These are phyloP conservation scores for Fragilariopsis cylindrus DNA, from an alignment of 108 stramenopile genomes.

Conservation along the genomic window DNA sequence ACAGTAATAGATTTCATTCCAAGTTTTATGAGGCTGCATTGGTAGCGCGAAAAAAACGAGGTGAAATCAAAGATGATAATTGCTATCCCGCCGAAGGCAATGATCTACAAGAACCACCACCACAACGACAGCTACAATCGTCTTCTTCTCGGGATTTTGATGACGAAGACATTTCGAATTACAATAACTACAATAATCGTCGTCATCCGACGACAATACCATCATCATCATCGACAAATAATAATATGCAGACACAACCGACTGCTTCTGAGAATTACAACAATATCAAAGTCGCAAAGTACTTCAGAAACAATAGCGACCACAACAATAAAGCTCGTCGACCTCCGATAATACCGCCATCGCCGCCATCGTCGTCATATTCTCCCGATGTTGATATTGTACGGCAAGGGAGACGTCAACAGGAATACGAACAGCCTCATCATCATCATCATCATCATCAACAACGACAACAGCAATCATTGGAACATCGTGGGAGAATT, in stretches of 20 bases:
- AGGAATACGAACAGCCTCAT: neutral
- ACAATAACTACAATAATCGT: neutral
- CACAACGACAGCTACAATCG: neutral
- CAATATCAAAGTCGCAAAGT: neutral
- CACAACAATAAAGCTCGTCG: neutral
- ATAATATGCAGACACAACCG: neutral
- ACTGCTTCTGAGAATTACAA: neutral
- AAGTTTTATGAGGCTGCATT: conserved; percentile 45
- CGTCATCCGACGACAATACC: neutral
- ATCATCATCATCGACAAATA: neutral
- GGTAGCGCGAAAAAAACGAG: conserved; percentile 20
- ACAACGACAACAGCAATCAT: neutral
- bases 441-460: neutral
- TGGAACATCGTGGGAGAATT: neutral
- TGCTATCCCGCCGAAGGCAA: neutral
- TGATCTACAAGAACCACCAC: neutral
- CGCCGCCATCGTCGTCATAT: neutral
- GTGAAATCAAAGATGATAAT: neutral
- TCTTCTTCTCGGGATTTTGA: neutral
- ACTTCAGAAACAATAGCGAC: neutral
- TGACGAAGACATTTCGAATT: neutral
- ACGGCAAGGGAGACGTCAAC: neutral
- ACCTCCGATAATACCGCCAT: conserved; percentile 8
- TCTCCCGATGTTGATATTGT: neutral
- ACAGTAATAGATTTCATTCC: conserved; percentile 34